These are phyloP conservation scores for Puya raimondii DNA, from an alignment of 176 grass and related monocot genomes.

Conservation along the genomic window DNA sequence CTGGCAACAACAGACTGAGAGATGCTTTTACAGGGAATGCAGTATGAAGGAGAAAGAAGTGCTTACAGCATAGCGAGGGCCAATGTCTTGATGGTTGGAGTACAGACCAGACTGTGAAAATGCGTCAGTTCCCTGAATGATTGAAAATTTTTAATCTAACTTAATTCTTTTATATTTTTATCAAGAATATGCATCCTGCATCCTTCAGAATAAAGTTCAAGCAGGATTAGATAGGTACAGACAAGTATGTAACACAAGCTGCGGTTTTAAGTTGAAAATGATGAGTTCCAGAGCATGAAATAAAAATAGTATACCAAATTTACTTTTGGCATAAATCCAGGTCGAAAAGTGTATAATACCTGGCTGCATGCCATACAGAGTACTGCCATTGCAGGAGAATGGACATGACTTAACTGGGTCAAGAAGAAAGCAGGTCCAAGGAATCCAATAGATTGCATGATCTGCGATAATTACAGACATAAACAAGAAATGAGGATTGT, in stretches of 20 bases:
- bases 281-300: too few species aligned
- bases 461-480: constrained; percentile 36
- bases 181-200: constrained; percentile 5
- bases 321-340: background rate
- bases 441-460: constrained; percentile 99
- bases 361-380: constrained; percentile 95
- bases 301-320: too few species aligned
- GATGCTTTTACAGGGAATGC: background rate
- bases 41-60: background rate
- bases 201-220: too few species aligned
- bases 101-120: constrained; percentile 96
- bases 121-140: constrained; percentile 73
- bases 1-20: constrained; percentile 1
- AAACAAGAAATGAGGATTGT: background rate
- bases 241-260: too few species aligned
- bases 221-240: too few species aligned
- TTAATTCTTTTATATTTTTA: background rate
- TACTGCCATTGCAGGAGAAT: constrained; percentile 82
- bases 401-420: constrained; percentile 82
- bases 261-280: too few species aligned
- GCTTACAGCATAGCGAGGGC: constrained; percentile 75
- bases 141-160: background rate
- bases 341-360: constrained; percentile 34
- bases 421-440: constrained; percentile 95
- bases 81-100: constrained; percentile 97